Evolutionary conservation across 805 yeast species (phyloP), one percentile per base, ranked within the genome.

Genomic region (Nakazawaea siamensis): DNA sequence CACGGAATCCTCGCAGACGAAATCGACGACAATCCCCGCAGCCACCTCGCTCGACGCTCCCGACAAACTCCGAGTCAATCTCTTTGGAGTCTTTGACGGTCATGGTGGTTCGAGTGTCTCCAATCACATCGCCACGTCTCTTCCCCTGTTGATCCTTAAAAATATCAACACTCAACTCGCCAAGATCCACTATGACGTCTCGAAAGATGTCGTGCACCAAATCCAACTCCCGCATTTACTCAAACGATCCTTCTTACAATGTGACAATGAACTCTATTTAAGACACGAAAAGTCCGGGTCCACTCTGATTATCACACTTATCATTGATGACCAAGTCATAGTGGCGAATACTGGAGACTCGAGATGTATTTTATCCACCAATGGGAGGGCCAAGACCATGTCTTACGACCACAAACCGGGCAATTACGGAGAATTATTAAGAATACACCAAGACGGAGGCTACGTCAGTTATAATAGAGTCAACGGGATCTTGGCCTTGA

Each of bases 291-390:
- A 59, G 25, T 62, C 71, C 36, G 80, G 80, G 0, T 64, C 76
- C 2, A 74, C 80, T 0, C 76, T 71, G 0, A 64, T 70, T 2
- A 58, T 72, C 3, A 58, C 64, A 0, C 44, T 70, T 0, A 52
- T 73, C 4, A 52, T 73, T 18, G 58, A 72, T 35, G 59, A 62
- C 28, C 52, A 52, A 24, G 48, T 62, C 15, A 57, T 82, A 11
- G 78, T 75, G 10, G 80, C 83, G 12, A 82, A 82, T 47, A 66
- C 83, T 2, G 94, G 94, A 4, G 94, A 82, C 53, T 80, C 88
- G 5, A 62, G 94, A 40, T 69, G 81, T 40, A 69, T 81, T 5
- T 45, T 78, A 29, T 66, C 78, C 10, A 54, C 55, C 28, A 49
- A 64, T 14, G 86, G 85, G 1, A 47, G 50, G 5, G 60, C 80